Conservation (phyloP, 1,284 basidiomycete genomes). For the Cystobasidium slooffiae region DNA sequence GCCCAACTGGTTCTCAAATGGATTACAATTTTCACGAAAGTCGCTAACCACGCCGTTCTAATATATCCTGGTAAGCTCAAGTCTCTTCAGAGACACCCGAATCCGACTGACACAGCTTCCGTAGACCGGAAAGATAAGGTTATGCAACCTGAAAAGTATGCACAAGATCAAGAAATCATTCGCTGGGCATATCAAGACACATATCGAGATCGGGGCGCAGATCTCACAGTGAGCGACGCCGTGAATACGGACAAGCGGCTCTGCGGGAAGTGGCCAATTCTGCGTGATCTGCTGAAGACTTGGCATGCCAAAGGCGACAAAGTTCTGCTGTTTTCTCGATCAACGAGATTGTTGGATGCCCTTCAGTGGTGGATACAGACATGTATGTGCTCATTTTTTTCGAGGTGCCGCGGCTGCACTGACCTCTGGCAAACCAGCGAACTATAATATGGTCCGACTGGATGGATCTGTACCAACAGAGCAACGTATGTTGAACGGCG, state of each 20-base stretch:
- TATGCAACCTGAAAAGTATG: constrained; percentile 48
- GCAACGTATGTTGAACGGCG: constrained; percentile 50
- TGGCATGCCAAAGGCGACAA: constrained; percentile 62
- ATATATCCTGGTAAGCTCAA: constrained; percentile 69
- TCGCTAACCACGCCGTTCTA: constrained; percentile 80
- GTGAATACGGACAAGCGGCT: constrained; percentile 58
- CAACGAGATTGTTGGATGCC: constrained; percentile 78
- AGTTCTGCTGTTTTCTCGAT: constrained; percentile 78
- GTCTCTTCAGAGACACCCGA: not conserved
- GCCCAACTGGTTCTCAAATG: constrained; percentile 58
- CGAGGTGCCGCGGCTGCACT: not conserved
- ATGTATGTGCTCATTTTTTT: constrained; percentile 47
- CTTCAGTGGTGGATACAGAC: constrained; percentile 70
- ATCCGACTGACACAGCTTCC: constrained; percentile 62
- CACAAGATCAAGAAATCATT: constrained; percentile 52
- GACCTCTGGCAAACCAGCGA: constrained; percentile 55
- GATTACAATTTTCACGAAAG: constrained; percentile 76
- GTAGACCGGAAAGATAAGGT: constrained; percentile 58
- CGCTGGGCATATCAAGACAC: constrained; percentile 54
- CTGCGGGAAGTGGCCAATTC: constrained; percentile 86
- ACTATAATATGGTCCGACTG: constrained; percentile 69
- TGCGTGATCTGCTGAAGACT: constrained; percentile 66
- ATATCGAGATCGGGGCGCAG: constrained; percentile 50
- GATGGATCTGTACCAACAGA: constrained; percentile 66
- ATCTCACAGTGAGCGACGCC: constrained; percentile 30